Evolutionary conservation across 352 stramenopile genomes (phyloP).

Genomic region (Globisporangium rhizosaccharum): DNA sequence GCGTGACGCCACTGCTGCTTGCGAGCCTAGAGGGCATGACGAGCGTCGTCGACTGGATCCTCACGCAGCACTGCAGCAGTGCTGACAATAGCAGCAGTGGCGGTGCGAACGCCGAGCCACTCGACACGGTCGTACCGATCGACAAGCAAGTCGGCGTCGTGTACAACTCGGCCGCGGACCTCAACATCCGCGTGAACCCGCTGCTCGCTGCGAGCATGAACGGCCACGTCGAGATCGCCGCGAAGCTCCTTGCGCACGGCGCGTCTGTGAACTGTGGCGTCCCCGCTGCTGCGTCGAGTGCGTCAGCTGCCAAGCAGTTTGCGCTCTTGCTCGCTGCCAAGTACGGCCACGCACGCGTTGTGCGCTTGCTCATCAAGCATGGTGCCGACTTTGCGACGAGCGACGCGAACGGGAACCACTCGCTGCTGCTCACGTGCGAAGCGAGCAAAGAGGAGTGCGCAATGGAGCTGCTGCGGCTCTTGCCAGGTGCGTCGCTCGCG

Average conservation of each 20-base stretch:
- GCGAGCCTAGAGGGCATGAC: constrained; percentile 63
- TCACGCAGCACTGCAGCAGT: constrained; percentile 8
- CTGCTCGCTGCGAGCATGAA: constrained; percentile 71
- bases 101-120: not conserved
- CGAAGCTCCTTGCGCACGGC: constrained; percentile 37
- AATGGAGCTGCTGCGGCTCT: constrained; percentile 27
- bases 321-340: constrained; percentile 89
- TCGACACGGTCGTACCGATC: not conserved
- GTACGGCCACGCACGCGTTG: constrained; percentile 87
- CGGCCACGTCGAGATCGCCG: constrained; percentile 50
- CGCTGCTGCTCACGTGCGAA: constrained; percentile 55
- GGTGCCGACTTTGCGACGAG: constrained; percentile 25
- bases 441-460: constrained; percentile 44
- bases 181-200: constrained; percentile 52
- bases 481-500: not conserved
- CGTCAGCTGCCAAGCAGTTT: constrained; percentile 19
- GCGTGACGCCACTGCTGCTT: constrained; percentile 63
- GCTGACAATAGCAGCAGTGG: not conserved
- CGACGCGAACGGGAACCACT: constrained; percentile 43
- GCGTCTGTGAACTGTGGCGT: constrained; percentile 17
- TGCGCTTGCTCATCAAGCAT: constrained; percentile 63
- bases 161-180: constrained; percentile 61
- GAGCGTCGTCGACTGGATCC: constrained; percentile 34
- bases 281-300: constrained; percentile 5
- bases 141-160: constrained; percentile 57